These are phyloP conservation scores for Melocanna baccifera DNA, from an alignment of 176 grass and related monocot genomes.

Conservation along the genomic window DNA sequence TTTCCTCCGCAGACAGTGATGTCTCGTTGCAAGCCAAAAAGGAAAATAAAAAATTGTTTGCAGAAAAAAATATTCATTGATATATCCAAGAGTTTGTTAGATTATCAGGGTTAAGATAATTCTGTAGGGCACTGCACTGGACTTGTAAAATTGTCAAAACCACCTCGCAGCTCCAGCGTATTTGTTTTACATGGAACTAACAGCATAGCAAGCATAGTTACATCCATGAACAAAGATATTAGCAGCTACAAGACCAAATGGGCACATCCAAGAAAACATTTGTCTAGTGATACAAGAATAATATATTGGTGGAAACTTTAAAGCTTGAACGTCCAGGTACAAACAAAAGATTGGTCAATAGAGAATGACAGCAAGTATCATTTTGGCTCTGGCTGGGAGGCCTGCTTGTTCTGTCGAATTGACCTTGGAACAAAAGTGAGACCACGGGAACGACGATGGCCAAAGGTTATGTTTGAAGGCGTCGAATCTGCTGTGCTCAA, in stretches of 20 bases:
- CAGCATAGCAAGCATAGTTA: not conserved
- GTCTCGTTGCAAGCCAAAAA: not conserved
- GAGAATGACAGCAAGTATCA: not conserved
- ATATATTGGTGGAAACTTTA: not conserved
- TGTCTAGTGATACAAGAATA: not conserved
- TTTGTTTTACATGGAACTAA: not conserved
- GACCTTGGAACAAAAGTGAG: slow-evolving; percentile 78
- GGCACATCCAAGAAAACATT: not conserved
- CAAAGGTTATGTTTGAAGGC: slow-evolving; percentile 56
- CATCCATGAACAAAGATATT: not conserved
- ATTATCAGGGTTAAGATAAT: not conserved
- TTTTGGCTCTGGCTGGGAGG: slow-evolving; percentile 40
- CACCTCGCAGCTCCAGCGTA: not conserved
- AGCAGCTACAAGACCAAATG: not conserved
- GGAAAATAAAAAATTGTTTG: not conserved
- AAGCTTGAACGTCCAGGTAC: not conserved
- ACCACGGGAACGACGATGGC: slow-evolving; percentile 54
- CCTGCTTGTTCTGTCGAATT: slow-evolving; percentile 58
- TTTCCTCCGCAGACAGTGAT: not conserved
- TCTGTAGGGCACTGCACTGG: not conserved
- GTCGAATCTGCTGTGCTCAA: slow-evolving; percentile 54
- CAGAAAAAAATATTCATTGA: not conserved
- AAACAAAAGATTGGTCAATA: not conserved
- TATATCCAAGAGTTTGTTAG: not conserved
- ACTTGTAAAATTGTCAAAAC: not conserved